phyloP scores from a whole-genome alignment of 2,329 filamentous ascomycete genomes.

The Xylaria sp. region DNA sequence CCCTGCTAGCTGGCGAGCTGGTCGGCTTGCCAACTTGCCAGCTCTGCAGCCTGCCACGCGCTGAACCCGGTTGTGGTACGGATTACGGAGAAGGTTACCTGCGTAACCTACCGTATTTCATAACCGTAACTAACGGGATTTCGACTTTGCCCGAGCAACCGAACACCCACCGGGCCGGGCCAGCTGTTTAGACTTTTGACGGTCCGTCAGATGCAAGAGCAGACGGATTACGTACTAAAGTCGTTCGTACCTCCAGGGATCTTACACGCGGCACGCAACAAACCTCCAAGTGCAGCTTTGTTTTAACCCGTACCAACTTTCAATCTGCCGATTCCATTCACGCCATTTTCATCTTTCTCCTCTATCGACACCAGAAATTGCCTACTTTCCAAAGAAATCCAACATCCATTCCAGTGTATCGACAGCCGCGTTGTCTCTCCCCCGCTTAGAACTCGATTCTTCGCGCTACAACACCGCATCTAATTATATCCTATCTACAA shows the following conservation, averaged over 20 bases:
- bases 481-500: not conserved
- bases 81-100: no score
- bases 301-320: not conserved
- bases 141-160: no score
- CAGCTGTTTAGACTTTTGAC: no score
- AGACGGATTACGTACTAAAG: no score
- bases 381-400: not conserved
- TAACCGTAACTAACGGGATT: no score
- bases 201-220: no score
- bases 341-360: not conserved
- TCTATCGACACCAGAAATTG: not conserved
- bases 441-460: not conserved
- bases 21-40: slow-evolving; percentile 10
- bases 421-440: slow-evolving; percentile 7
- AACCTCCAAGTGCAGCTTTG: not conserved
- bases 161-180: no score
- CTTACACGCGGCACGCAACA: not conserved
- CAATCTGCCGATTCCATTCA: not conserved
- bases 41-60: not conserved
- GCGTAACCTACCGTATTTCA: not conserved
- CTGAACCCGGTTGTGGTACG: not conserved
- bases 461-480: not conserved
- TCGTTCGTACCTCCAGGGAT: no score
- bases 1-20: not conserved
- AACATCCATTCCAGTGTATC: not conserved